Conservation (phyloP, 495 filamentous ascomycete species). For the Aspergillus heteromorphus region DNA sequence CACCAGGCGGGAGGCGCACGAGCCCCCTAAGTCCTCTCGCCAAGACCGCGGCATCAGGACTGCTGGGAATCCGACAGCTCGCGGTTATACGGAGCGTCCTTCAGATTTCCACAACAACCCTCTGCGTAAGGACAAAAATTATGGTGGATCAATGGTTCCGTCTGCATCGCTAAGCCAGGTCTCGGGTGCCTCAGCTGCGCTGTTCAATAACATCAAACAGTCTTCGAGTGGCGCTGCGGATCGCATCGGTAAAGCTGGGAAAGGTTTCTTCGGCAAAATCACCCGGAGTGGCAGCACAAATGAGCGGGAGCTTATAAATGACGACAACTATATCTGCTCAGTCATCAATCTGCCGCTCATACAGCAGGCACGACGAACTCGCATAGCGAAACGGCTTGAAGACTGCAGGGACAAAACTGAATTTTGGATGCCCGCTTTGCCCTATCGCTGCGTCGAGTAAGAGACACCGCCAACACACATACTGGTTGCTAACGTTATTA, state of each 20-base stretch:
- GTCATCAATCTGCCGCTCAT: slow-evolving; percentile 76
- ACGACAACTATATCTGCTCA: slow-evolving; percentile 70
- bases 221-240: slow-evolving; percentile 67
- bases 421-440: slow-evolving; percentile 94
- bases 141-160: slow-evolving; percentile 45
- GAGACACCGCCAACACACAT: slow-evolving; percentile 10
- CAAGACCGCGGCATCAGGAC: slow-evolving; percentile 57
- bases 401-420: slow-evolving; percentile 87
- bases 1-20: slow-evolving; percentile 21
- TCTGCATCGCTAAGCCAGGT: slow-evolving; percentile 58
- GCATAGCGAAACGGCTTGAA: slow-evolving; percentile 80
- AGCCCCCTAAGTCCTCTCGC: slow-evolving; percentile 50
- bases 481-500: slow-evolving; percentile 21
- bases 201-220: slow-evolving; percentile 68
- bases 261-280: slow-evolving; percentile 72
- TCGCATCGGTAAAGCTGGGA: slow-evolving; percentile 66
- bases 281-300: slow-evolving; percentile 64
- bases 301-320: slow-evolving; percentile 61
- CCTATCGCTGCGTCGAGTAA: slow-evolving; percentile 84
- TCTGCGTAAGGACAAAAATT: slow-evolving; percentile 42
- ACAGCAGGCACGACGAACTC: slow-evolving; percentile 77
- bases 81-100: slow-evolving; percentile 62
- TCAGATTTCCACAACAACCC: slow-evolving; percentile 24
- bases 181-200: slow-evolving; percentile 54
- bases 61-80: slow-evolving; percentile 55